Conservation (phyloP, 2,329 filamentous ascomycete species). For the Phyllosticta capitalensis region DNA sequence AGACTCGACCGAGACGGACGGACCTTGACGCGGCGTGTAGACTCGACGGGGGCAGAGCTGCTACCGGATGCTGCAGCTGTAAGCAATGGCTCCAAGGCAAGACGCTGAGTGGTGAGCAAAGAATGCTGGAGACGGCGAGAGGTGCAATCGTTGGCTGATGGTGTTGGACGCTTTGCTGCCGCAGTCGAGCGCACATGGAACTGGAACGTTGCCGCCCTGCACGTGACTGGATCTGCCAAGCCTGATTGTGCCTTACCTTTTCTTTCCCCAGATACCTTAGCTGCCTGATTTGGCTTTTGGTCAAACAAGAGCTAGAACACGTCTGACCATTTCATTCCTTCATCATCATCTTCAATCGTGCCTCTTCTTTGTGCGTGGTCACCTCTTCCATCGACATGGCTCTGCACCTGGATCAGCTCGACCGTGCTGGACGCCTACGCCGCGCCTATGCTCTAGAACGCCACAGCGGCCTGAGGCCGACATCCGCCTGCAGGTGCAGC, state of each 20-base stretch:
- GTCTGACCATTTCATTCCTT: too few species aligned
- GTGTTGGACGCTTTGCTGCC: background rate
- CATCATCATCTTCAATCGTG: background rate
- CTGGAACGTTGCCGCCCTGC: background rate
- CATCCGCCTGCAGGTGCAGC: background rate
- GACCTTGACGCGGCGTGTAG: background rate
- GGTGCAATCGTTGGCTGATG: background rate
- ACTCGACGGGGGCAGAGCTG: conserved; percentile 3
- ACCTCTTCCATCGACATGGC: background rate
- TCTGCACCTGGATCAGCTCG: background rate
- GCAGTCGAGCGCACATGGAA: background rate
- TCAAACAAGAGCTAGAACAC: too few species aligned
- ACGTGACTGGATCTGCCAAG: background rate
- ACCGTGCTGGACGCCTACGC: background rate
- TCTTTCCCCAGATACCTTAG: too few species aligned
- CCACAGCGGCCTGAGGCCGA: background rate
- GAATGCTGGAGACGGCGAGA: conserved; percentile 4
- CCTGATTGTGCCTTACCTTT: background rate
- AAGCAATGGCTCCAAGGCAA: conserved; percentile 6
- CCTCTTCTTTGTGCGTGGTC: background rate
- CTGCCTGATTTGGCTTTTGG: too few species aligned
- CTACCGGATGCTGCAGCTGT: conserved; percentile 1
- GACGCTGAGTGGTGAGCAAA: conserved; percentile 8
- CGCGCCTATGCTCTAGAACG: background rate
- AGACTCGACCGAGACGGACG: conserved; percentile 8